These are phyloP conservation scores for Panicum hallii DNA, from an alignment of 202 grass and related monocot genomes.

Conservation along the genomic window DNA sequence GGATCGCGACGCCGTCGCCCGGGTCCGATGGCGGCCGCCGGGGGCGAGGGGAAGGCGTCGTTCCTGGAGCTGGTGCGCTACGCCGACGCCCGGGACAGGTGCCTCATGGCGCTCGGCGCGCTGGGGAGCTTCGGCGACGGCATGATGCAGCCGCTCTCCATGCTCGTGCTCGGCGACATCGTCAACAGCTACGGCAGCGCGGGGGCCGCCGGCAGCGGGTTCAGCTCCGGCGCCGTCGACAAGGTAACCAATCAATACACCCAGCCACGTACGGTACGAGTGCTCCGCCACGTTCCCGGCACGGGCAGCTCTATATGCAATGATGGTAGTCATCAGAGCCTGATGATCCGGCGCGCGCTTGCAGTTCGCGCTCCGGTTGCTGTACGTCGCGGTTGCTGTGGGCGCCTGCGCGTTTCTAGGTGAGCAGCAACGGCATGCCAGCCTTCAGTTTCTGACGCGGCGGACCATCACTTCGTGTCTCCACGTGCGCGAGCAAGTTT, in stretches of 20 bases:
- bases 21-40: not conserved
- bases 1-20: too few relatives aligned
- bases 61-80: slow-evolving; percentile 49
- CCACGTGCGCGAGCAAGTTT: not conserved
- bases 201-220: not conserved
- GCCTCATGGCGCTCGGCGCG: slow-evolving; percentile 50
- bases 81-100: slow-evolving; percentile 51
- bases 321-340: not conserved
- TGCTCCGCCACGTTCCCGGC: not conserved
- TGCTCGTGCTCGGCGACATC: slow-evolving; percentile 57
- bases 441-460: too few relatives aligned
- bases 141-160: slow-evolving; percentile 58
- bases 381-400: slow-evolving; percentile 51
- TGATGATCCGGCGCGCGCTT: not conserved
- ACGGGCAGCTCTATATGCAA: too few relatives aligned
- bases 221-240: slow-evolving; percentile 42
- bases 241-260: slow-evolving; percentile 19
- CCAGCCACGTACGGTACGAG: not conserved
- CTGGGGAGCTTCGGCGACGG: slow-evolving; percentile 65
- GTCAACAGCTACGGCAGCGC: slow-evolving; percentile 59
- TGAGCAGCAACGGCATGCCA: not conserved
- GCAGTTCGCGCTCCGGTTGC: slow-evolving; percentile 60
- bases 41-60: slow-evolving; percentile 32
- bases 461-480: too few relatives aligned
- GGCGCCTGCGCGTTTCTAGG: slow-evolving; percentile 51